These are phyloP conservation scores for Septoria linicola DNA, from an alignment of 2,329 filamentous ascomycete genomes.

Conservation along the genomic window DNA sequence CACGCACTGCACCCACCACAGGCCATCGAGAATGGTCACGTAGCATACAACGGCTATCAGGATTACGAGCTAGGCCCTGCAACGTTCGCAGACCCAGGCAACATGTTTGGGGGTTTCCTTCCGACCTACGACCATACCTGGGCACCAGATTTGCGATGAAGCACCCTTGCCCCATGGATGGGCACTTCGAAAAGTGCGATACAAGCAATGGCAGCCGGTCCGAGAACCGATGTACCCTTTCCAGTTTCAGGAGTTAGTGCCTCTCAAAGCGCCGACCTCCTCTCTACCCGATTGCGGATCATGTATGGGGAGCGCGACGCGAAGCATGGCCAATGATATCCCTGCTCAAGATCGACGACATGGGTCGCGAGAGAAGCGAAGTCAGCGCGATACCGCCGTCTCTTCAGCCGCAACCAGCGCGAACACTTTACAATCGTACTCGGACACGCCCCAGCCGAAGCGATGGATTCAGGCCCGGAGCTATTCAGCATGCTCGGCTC, in stretches of 20 bases:
- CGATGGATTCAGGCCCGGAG: conserved; percentile 7
- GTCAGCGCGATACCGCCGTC: neutral
- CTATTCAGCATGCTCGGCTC: conserved; percentile 15
- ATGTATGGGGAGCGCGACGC: too few species aligned
- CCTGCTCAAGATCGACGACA: neutral
- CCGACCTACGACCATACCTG: too few species aligned
- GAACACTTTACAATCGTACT: neutral
- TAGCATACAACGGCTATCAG: conserved; percentile 17
- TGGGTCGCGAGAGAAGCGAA: neutral
- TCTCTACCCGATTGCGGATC: too few species aligned
- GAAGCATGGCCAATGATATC: too few species aligned
- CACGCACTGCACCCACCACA: neutral
- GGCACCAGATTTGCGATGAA: too few species aligned
- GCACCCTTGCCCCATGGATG: too few species aligned
- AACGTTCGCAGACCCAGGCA: conserved; percentile 15
- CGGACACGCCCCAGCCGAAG: neutral
- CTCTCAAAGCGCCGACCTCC: too few species aligned
- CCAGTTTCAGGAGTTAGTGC: too few species aligned
- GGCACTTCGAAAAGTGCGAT: too few species aligned
- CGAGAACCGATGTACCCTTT: too few species aligned
- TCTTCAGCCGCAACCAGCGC: neutral
- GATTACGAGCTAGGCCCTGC: conserved; percentile 17
- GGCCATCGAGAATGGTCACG: conserved; percentile 10
- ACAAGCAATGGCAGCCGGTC: too few species aligned
- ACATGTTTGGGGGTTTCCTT: conserved; percentile 16